Evolutionary conservation across 805 yeast species (phyloP), one percentile per base, ranked within the genome.

Genomic region (Candida ovalis): DNA sequence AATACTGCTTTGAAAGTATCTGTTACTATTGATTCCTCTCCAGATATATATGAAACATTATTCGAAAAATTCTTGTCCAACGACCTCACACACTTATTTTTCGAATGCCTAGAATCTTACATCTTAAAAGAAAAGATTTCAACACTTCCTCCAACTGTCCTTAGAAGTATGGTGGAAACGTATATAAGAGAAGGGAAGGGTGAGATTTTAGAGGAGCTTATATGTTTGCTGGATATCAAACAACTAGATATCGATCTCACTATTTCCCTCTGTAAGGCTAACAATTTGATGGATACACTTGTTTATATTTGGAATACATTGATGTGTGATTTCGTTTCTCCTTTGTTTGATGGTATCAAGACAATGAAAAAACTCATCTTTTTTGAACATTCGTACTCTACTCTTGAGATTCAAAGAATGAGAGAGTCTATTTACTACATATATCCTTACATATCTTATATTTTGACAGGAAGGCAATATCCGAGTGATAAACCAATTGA

Each of bases 171-270:
- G 67, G 84, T 91, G 2, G 68, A 70, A 27, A 65, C 70, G 45
- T 81, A 79, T 53, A 69, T 75, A 1, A 48, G 63, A 0, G 52
- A 56, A 4, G 71, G 67, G 5, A 67, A 73, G 42, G 75, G 79
- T 3, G 78, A 74, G 2, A 56, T 67, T 0, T 70, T 92, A 18
- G 90, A 88, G 40, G 83, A 84, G 48, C 60, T 88, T 28, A 71
- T 91, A 10, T 86, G 96, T 55, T 67, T 80, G 1, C 61, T 92
- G 23, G 91, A 90, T 57, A 73, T 86, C 8, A 56, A 71, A 6
- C 76, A 81, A 12, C 72, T 94, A 44, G 96, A 92, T 60, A 77
- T 92, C 33, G 96, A 92, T 64, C 68, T 83, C 21, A 82, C 96
- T 0, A 73, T 89, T 13, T 72, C 72, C 12, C 66, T 87, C 17